Evolutionary conservation across 768 basidiomycete genomes (phyloP).

Genomic region (Postia placenta): DNA sequence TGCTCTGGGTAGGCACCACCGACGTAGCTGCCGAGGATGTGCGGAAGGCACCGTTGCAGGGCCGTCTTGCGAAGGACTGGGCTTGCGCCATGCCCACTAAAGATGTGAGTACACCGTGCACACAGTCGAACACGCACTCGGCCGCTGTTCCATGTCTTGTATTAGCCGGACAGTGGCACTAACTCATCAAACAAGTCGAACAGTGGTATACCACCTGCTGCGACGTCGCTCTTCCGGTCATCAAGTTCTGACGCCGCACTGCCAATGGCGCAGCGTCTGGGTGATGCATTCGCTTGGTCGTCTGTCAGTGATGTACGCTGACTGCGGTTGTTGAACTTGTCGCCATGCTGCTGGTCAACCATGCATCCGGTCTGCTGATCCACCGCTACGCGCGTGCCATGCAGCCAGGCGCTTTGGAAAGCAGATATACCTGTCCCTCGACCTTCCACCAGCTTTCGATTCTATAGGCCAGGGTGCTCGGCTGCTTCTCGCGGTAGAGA

Average conservation of each 20-base stretch:
- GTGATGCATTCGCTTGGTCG: slow-evolving; percentile 36
- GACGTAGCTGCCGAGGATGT: slow-evolving; percentile 38
- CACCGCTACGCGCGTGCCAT: not conserved
- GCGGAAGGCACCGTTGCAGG: slow-evolving; percentile 42
- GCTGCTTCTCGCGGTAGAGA: slow-evolving; percentile 54
- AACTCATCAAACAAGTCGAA: slow-evolving; percentile 5
- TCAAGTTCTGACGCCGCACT: slow-evolving; percentile 56
- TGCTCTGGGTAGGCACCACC: slow-evolving; percentile 76
- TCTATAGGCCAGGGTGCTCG: slow-evolving; percentile 42
- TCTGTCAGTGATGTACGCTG: slow-evolving; percentile 9
- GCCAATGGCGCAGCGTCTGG: slow-evolving; percentile 75
- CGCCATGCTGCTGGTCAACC: slow-evolving; percentile 2
- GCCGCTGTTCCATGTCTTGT: not conserved
- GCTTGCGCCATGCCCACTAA: slow-evolving; percentile 72
- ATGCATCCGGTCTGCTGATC: not conserved
- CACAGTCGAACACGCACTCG: not conserved
- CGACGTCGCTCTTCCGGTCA: slow-evolving; percentile 60
- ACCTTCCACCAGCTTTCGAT: slow-evolving; percentile 36
- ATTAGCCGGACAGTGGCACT: slow-evolving; percentile 3
- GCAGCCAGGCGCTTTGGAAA: slow-evolving; percentile 59
- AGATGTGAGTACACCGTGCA: slow-evolving; percentile 21
- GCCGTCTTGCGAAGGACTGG: slow-evolving; percentile 69
- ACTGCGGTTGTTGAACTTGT: slow-evolving; percentile 11
- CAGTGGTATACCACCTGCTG: slow-evolving; percentile 32
- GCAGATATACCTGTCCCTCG: slow-evolving; percentile 70